Conservation (phyloP, 345 rosid species). For the Zanthoxylum bungeanum region DNA sequence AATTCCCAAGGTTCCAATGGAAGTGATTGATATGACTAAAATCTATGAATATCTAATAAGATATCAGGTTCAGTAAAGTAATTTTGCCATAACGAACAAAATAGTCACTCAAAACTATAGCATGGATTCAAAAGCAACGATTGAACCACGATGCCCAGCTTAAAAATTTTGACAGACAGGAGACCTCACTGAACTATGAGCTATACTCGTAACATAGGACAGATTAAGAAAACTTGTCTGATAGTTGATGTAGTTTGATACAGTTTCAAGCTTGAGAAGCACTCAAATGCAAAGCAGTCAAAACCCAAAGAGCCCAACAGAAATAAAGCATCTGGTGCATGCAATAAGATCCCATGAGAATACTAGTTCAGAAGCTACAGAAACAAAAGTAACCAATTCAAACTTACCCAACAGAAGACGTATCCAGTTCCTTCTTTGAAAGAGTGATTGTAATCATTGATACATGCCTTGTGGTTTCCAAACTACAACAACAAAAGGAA, state of each 20-base stretch:
- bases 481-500: slow-evolving; percentile 38
- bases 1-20: background rate
- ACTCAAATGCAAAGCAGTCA: background rate
- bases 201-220: background rate
- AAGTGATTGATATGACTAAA: too few relatives aligned
- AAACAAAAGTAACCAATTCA: background rate
- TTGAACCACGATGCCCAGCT: too few relatives aligned
- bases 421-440: slow-evolving; percentile 68
- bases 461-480: slow-evolving; percentile 98
- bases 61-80: background rate
- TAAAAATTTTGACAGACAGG: too few relatives aligned
- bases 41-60: background rate
- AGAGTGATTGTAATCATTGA: slow-evolving; percentile 91
- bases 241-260: too few relatives aligned
- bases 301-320: background rate
- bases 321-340: background rate
- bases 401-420: slow-evolving; percentile 79
- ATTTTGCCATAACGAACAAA: too few relatives aligned
- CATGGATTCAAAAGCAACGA: too few relatives aligned
- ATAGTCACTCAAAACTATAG: too few relatives aligned
- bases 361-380: background rate
- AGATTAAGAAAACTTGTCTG: background rate
- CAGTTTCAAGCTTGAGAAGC: background rate
- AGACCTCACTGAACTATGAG: too few relatives aligned
- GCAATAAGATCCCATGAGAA: background rate